A percentile compares a stretch with the other conserved stretches of the same genome.
phyloP scores from a whole-genome alignment of 2,329 filamentous ascomycete genomes.

The Mycogone perniciosa region DNA sequence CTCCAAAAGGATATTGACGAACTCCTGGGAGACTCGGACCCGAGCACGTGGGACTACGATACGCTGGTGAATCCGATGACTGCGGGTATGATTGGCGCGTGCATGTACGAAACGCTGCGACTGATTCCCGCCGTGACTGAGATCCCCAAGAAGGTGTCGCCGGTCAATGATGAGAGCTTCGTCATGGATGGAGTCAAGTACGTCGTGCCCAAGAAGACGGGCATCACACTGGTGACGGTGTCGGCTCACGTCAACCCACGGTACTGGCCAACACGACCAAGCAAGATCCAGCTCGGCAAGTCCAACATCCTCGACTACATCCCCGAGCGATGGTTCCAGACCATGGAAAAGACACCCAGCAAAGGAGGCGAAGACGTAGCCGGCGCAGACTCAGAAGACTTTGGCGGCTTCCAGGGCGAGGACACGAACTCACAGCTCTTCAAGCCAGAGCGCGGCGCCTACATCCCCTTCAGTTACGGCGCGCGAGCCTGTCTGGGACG shows the following conservation, averaged over 20 bases:
- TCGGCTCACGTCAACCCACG: conserved; percentile 61
- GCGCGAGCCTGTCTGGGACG: conserved; percentile 51
- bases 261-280: conserved; percentile 59
- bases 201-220: conserved; percentile 49
- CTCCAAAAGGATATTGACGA: conserved; percentile 64
- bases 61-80: conserved; percentile 58
- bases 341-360: conserved; percentile 20
- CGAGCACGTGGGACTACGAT: conserved; percentile 65
- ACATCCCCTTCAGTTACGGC: conserved; percentile 53
- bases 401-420: conserved; percentile 52
- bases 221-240: conserved; percentile 50
- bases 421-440: conserved; percentile 59
- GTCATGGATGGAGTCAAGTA: conserved; percentile 51
- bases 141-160: conserved; percentile 61
- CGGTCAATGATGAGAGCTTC: conserved; percentile 48
- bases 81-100: conserved; percentile 63
- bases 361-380: conserved; percentile 21
- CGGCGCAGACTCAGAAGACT: conserved; percentile 43
- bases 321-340: conserved; percentile 65
- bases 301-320: conserved; percentile 62
- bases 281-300: conserved; percentile 34
- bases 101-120: conserved; percentile 72
- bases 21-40: conserved; percentile 53
- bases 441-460: conserved; percentile 50
- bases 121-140: conserved; percentile 63